Evolutionary conservation across 164 flowering plant genomes (phyloP).

Genomic region (Macadamia tetraphylla): DNA sequence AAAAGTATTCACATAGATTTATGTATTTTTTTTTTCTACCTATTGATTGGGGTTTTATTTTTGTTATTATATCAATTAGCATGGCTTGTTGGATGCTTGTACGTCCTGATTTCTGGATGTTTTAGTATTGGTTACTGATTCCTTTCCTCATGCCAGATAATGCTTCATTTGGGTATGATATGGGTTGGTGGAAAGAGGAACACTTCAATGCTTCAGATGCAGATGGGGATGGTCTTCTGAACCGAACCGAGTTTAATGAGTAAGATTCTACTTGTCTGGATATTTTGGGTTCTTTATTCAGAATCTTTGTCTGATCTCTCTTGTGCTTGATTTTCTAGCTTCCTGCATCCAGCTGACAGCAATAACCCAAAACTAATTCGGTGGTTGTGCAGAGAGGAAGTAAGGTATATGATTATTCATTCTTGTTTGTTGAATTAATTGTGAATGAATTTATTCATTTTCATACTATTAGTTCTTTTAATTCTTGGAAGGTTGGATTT

Average conservation of each 20-base stretch:
- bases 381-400: constrained; percentile 94
- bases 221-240: constrained; percentile 83
- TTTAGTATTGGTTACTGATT: not conserved
- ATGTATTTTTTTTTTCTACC: too few relatives aligned
- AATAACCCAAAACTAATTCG: constrained; percentile 65
- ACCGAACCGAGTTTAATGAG: constrained; percentile 90
- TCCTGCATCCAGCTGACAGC: constrained; percentile 90
- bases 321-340: constrained; percentile 37
- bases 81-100: not conserved
- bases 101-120: not conserved
- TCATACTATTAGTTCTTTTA: not conserved
- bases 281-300: not conserved
- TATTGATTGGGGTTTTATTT: too few relatives aligned
- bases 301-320: constrained; percentile 5
- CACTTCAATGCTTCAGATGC: constrained; percentile 95
- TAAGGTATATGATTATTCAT: constrained; percentile 46
- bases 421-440: not conserved
- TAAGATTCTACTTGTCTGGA: constrained; percentile 28
- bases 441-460: not conserved
- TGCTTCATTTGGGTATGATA: constrained; percentile 57
- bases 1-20: too few relatives aligned
- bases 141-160: constrained; percentile 40
- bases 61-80: too few relatives aligned
- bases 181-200: constrained; percentile 99
- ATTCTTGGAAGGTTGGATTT: too few relatives aligned